A percentile compares a stretch with the other conserved stretches of the same genome.
These are phyloP conservation scores for Heliocybe sulcata DNA, from an alignment of 1,284 basidiomycete genomes.

Conservation along the genomic window DNA sequence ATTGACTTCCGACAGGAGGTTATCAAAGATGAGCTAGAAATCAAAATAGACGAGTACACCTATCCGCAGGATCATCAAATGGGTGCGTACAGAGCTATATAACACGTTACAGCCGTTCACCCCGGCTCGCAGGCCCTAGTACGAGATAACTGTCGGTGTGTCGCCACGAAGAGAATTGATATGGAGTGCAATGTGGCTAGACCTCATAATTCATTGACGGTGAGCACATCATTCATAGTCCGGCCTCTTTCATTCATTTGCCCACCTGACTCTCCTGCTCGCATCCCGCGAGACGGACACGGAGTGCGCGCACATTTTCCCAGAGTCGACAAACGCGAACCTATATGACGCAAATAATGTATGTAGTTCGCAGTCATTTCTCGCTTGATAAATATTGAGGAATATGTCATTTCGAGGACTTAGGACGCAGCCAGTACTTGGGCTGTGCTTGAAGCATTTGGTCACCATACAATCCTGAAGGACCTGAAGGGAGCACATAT, in stretches of 20 bases:
- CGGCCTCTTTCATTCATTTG: too few relatives aligned
- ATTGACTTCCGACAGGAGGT: not conserved
- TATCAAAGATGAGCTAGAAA: not conserved
- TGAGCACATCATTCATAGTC: too few relatives aligned
- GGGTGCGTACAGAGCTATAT: conserved; percentile 1
- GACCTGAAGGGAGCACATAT: conserved; percentile 18
- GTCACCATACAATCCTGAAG: conserved; percentile 7
- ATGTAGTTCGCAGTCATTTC: conserved; percentile 2
- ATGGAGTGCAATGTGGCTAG: not conserved
- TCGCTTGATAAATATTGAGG: not conserved
- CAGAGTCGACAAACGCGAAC: conserved; percentile 1
- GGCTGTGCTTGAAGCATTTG: conserved; percentile 13
- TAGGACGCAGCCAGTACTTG: conserved; percentile 10
- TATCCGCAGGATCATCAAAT: conserved; percentile 5
- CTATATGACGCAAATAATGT: not conserved
- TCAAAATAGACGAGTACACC: not conserved
- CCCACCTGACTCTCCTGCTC: too few relatives aligned
- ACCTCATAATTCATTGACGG: not conserved
- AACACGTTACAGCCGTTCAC: not conserved
- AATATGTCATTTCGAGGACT: conserved; percentile 4
- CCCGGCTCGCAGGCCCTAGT: conserved; percentile 14
- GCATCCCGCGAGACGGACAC: too few relatives aligned
- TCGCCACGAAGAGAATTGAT: conserved; percentile 14
- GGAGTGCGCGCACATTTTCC: conserved; percentile 10
- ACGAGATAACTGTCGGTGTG: conserved; percentile 21